Base-by-base conservation (phyloP, 2,329 filamentous ascomycete species). In the Lachnellula subtilissima region DNA sequence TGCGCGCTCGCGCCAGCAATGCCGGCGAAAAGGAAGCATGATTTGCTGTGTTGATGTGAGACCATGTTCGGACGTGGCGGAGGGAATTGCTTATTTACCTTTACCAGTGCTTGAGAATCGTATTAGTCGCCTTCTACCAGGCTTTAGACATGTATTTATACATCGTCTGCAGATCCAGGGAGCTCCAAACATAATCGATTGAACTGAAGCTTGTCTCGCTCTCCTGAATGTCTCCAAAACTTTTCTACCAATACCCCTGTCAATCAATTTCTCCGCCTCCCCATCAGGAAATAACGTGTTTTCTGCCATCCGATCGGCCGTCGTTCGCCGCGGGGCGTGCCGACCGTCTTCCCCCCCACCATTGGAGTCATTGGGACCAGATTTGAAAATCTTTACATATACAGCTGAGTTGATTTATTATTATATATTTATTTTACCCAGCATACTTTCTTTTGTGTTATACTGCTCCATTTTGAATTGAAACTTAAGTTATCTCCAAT, bases 1-100 rank as follows among this genome's bases (percentile, higher is more conserved):
- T 75, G 35, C 78, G 76, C 8, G 85, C 85, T 59, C 85, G 80
- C 43, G 78, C 75, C 55, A 88, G 77, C 52, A 88, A 77, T 43
- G 78, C 77, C 9, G 76, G 73, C 0, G 82, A 80, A 53, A 72
- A 65, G 49, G 67, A 64, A 37, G 65, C 66, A 63, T 68, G 63
- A 49, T 61, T 65, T 50, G 67, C 60, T 61, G 61, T 56, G n/a
- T 50, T 52, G 56, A 49, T 56, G 52, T 61, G 50, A 62, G 61
- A 32, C 28, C 28, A 32, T 45, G 39, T 50, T 50, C 45, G 56
- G 54, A 48, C 12, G 28, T 39, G n/a, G 49, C 42, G 54, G 36
- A 28, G 19, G 43, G 46, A 32, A 11, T 37, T 47, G 55, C 53
- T 52, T 28, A 61, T 67, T 58, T 68, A 79, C 77, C 70, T 67